Base-by-base conservation (phyloP, 805 yeast genomes). In the Kuraishia piskuri region DNA sequence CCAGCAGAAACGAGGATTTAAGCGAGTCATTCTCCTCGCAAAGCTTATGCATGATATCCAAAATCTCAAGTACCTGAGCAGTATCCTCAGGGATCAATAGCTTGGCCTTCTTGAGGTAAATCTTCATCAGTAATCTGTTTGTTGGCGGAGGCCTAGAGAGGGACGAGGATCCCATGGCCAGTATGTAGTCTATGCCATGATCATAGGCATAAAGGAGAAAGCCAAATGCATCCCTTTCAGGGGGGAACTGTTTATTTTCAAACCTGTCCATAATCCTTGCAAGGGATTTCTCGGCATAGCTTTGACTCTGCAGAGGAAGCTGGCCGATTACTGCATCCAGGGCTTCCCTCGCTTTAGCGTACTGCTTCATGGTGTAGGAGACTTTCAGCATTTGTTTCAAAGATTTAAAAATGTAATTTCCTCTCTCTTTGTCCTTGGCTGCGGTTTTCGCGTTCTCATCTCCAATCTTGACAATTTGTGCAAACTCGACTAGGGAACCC, bases 1-100 rank as follows among this genome's bases (percentile, higher is more conserved):
- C 95, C 46, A 88, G 66, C 21, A 80, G 65, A 56, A 73, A 78
- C 0, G 81, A 68, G 56, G 70, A 77, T 51, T 64, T 71, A 0
- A 77, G 70, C 54, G 77, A 68, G 44, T 79, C 84, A 7, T 77
- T 63, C 1, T 47, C 48, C 4, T 64, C 64, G 7, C 80, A 65
- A 44, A 68, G 69, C 1, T 52, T 46, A 52, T 80, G 76, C 40
- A 82, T 66, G 5, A 56, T 52, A 1, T 59, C 52, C 7, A 81
- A 64, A 2, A 78, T 58, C 1, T 48, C 52, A 5, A 66, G 57
- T 26, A 82, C 76, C 19, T 67, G 55, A 1, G 63, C 64, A n/a
- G 58, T 46, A 8, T 59, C 50, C 20, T 71, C 60, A 2, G 66
- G 63, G 3, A 70, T 59, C 5, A 74, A 58, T 0, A 71, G 59